Base-by-base conservation (phyloP, 257 asterid species). In the Parsonsia alboflavescens region DNA sequence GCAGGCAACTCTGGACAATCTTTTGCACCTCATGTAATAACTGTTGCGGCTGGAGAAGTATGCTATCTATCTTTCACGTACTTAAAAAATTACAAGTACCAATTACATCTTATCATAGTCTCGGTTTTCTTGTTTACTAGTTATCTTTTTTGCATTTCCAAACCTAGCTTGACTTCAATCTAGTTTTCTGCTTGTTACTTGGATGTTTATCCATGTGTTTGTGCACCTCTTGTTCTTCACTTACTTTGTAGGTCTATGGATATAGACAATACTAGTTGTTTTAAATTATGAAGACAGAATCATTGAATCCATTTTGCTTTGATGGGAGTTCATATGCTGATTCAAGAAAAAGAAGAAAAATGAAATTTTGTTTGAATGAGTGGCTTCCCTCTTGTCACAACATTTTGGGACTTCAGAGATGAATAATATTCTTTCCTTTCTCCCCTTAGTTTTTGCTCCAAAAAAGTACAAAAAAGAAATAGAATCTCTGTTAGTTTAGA, bases 11-110 rank as follows among this genome's bases (percentile, higher is more conserved):
- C 80, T 73, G 90, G 89, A 28, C 86, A 88, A 79, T 77, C 83
- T 68, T 86, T 88, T 79, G 79, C 80, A 19, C 88, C 88, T 56
- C 87, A 88, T 64, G 78, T 88, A 70, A 81, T 88, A 62, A 71
- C 73, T n/a, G 90, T 86, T 72, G 77, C 84, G 73, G 79, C 89
- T 53, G 92, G 92, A 77, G 92, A 88, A 59, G 92, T 88, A 88
- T 78, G 88, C 72, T 73, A 42, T 69, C 68, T 75, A 36, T 69
- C 54, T 70, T 45, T 50, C 10, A 22, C 64, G 22, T n/a, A 41
- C 61, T 52, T 33, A 54, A 45, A 30, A 28, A 41, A 53, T 21
- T 44, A 39, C n/a, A 49, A 21, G 19, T 76, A 10, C 9, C 56
- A 19, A 19, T 39, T 49, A 39, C 8, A 59, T 33, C 70, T 68